A percentile compares a stretch with the other conserved stretches of the same genome.
phyloP scores from a whole-genome alignment of 2,329 filamentous ascomycete species.

The Colletotrichum simmondsii region DNA sequence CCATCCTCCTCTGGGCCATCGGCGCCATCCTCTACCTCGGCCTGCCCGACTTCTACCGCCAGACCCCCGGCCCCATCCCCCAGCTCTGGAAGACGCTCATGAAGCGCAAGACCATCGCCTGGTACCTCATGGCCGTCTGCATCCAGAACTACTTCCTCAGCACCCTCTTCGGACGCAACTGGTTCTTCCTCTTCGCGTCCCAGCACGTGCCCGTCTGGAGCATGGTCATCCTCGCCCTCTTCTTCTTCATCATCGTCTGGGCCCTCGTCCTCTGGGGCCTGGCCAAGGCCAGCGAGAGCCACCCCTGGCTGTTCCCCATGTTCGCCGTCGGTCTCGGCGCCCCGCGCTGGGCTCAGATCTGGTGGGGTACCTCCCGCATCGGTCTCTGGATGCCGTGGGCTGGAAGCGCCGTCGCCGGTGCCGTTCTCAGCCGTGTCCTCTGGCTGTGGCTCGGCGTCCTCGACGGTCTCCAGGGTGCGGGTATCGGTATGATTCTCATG shows the following conservation, averaged over 20 bases:
- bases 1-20: conserved; percentile 66
- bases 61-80: conserved; percentile 70
- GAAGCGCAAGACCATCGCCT: conserved; percentile 72
- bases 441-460: conserved; percentile 77
- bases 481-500: conserved; percentile 75
- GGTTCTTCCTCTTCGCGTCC: conserved; percentile 71
- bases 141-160: conserved; percentile 76
- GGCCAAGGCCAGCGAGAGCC: conserved; percentile 64
- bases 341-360: conserved; percentile 75
- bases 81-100: conserved; percentile 72
- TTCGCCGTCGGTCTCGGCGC: conserved; percentile 75
- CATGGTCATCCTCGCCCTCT: conserved; percentile 65
- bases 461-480: conserved; percentile 73
- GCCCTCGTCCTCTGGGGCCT: conserved; percentile 61
- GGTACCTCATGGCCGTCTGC: conserved; percentile 73
- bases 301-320: conserved; percentile 75
- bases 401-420: conserved; percentile 62
- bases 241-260: conserved; percentile 69
- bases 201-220: conserved; percentile 66
- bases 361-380: conserved; percentile 71
- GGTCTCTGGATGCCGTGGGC: conserved; percentile 73
- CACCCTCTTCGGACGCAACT: conserved; percentile 74
- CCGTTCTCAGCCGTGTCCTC: conserved; percentile 58
- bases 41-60: conserved; percentile 74
- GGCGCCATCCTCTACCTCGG: conserved; percentile 68